phyloP scores from a whole-genome alignment of 331 rosid species.

The Telfairia occidentalis region DNA sequence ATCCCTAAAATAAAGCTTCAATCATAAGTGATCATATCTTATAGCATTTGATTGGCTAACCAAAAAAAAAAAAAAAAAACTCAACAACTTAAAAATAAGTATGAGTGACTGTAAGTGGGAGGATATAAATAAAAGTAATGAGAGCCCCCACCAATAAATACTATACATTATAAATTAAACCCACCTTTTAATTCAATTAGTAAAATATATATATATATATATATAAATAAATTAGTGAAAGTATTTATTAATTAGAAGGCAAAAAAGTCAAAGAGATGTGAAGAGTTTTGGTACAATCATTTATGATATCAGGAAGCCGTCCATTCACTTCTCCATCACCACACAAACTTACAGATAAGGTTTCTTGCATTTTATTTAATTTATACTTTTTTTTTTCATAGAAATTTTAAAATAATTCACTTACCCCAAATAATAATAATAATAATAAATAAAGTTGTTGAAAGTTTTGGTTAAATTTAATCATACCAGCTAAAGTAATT shows the following conservation, averaged over 20 bases:
- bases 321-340: slow-evolving; percentile 12
- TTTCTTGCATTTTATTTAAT: background rate
- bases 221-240: background rate
- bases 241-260: background rate
- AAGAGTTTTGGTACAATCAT: slow-evolving; percentile 8
- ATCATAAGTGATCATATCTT: no score
- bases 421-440: background rate
- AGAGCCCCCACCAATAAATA: background rate
- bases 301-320: slow-evolving; percentile 9
- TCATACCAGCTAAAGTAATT: background rate
- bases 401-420: background rate
- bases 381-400: background rate
- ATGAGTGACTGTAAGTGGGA: no score
- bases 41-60: no score
- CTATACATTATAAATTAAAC: background rate
- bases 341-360: background rate
- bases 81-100: no score
- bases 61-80: no score
- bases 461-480: background rate
- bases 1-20: no score
- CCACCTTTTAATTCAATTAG: background rate
- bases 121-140: background rate
- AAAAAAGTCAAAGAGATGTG: background rate
- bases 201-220: background rate
- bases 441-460: no score